Evolutionary conservation across 257 asterid genomes (phyloP), one percentile per base, ranked within the genome.

Genomic region (Plectranthus barbatus): DNA sequence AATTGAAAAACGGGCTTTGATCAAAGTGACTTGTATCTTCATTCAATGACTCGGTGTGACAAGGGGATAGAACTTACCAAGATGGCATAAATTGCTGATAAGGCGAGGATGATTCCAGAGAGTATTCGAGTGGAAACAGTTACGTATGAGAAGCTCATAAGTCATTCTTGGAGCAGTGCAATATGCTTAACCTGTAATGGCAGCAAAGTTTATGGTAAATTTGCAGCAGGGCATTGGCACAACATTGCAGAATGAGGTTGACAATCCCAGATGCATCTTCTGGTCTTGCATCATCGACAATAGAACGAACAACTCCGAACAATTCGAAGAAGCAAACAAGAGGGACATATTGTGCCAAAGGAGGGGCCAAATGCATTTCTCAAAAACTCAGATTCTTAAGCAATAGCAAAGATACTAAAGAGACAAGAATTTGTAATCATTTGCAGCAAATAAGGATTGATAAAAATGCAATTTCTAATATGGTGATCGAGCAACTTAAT

Each of bases 121-220:
- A 93, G 72, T 60, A 93, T 69, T 17, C 99, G 88, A 64, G 96
- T 81, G 62, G 99, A 93, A 58, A 93, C 94, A 17, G 84, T 93
- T 93, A 48, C 97, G 93, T 70, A 81, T 90, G 60, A 93, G 86
- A 59, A 93, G 96, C 71, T 93, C 97, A 23, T 85, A 93, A 8
- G 95, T 87, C 97, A 93, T 82, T 75, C 78, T 84, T 19, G 99
- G 85, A 60, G 96, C 84, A 36, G 77, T 78, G 81, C 97, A 90
- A 80, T 93, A 93, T 24, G 96, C 83, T 80, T 93, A 96, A 18
- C 99, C 99, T 4, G 99, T 93, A 67, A 93, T 84, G 62, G 99
- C 99, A 0, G 91, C 94, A 71, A 93, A 89, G 77, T 81, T 85
- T 34, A 90, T 78, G 12, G 99, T 90, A 75, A 93, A 93, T 76